Base-by-base conservation (phyloP, 768 basidiomycete genomes). In the Holtermannia corniformis region DNA sequence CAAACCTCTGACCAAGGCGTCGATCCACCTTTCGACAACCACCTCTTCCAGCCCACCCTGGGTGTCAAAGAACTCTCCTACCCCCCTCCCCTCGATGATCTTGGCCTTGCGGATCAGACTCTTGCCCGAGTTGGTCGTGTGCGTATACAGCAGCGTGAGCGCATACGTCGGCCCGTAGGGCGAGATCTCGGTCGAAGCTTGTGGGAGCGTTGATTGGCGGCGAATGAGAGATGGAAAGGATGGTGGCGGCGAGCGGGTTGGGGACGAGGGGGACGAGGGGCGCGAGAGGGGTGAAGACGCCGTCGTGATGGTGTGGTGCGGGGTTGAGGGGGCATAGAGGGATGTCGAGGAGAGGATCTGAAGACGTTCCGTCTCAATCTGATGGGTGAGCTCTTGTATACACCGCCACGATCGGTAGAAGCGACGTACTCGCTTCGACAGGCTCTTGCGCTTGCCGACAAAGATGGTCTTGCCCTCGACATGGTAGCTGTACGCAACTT, bases 361-460 rank as follows among this genome's bases (percentile, higher is more conserved):
- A 73, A 96, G 80, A 58, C 84, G 82, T 68, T 96, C 91, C 2
- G 87, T 89, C 44, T 92, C 83, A 66, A 95, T 93, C 85, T 92
- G 70, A 41, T 45, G 20, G 11, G 19, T 43, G 28, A 32, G 41
- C 14, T 21, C 12, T 25, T 16, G 26, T 46, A n/a, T n/a, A 23
- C 26, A 25, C 16, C 14, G 26, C 2, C 5, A 43, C 3, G 56
- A 21, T 26, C 43, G 54, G 50, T 23, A 41, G 24, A 57, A 19
- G 41, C 3, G 20, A 75, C 82, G 54, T 59, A 88, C 87, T 54
- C 87, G 79, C 71, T 87, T 89, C 14, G 86, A 86, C 57, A 93
- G 82, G 14, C 86, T 85, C 74, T 92, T 90, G 58, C 91, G 82
- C 68, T 85, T 87, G 28, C 91, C 91, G 22, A 86, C 81, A 67